Evolutionary conservation across 352 stramenopile genomes (phyloP), one percentile per base, ranked within the genome.

Genomic region (Phytophthora lateralis): DNA sequence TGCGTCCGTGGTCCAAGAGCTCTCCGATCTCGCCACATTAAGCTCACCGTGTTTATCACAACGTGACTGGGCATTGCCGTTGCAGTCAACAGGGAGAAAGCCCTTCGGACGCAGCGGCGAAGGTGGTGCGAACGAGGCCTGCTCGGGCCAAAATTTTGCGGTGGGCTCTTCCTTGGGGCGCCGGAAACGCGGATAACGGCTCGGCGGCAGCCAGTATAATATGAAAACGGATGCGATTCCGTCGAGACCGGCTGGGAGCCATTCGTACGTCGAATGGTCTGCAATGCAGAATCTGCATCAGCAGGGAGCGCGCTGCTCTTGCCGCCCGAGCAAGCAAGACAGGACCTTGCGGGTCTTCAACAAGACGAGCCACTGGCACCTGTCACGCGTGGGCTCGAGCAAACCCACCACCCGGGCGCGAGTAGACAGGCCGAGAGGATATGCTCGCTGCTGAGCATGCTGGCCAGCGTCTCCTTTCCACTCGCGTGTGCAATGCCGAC

Each of bases 351-450:
- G 26, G 26, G 26, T 30, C 26, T 63, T 56, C 55, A 55, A 63
- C 46, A 52, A 63, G 53, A 60, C 42, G 53, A 39, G 53, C 53
- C 53, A 43, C 32, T 29, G 18, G 21, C 38, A 60, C 26, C 26
- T 30, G 26, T 30, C 26, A 30, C 26, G 26, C 21, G 21, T 24
- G 21, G 21, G 21, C 21, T 62, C 43, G 55, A 43, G 30, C 39
- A 58, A 64, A 64, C 39, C 49, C 48, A 47, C 48, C 41, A 54
- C 50, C 35, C 51, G 18, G 39, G 29, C 14, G 43, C 24, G 38
- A 29, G 26, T 55, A 61, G 58, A 66, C 58, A 66, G 58, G 50
- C 34, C 58, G 42, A 66, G 29, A 46, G 58, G 58, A 47, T 66
- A 61, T 47, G 32, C 18, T 41, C 27, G 15, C 20, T 14, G 34